Percentiles rank a stretch among this genome's conserved stretches.
These are phyloP conservation scores for Musa itinerans DNA, from an alignment of 176 grass and related monocot genomes.

Conservation along the genomic window DNA sequence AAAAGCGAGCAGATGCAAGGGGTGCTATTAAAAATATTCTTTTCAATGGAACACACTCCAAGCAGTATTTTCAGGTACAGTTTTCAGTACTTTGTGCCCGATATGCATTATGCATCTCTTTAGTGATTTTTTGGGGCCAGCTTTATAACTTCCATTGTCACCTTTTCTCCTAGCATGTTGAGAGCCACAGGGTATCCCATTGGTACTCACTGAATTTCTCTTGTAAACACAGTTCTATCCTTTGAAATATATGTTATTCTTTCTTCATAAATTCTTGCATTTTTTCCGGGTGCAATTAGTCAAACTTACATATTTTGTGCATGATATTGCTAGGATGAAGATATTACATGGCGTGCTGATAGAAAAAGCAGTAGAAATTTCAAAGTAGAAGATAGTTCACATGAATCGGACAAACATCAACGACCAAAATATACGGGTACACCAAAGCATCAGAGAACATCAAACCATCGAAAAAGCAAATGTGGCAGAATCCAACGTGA, in stretches of 20 bases:
- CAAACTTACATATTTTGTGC: neutral
- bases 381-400: neutral
- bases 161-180: neutral
- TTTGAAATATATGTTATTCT: neutral
- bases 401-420: conserved; percentile 6
- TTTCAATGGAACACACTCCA: conserved; percentile 35
- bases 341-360: neutral
- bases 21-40: conserved; percentile 56
- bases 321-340: conserved; percentile 7
- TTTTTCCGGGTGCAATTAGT: neutral
- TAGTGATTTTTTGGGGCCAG: too few relatives aligned
- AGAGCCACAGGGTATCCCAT: too few relatives aligned
- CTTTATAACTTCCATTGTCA: conserved; percentile 5
- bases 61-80: conserved; percentile 33
- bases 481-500: neutral
- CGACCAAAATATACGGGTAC: neutral
- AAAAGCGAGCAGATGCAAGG: conserved; percentile 64
- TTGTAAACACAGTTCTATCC: neutral
- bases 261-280: neutral
- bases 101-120: neutral
- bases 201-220: too few relatives aligned
- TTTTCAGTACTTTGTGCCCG: neutral
- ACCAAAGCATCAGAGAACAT: neutral
- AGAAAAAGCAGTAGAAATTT: conserved; percentile 5
- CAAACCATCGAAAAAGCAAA: neutral